Evolutionary conservation across 2,329 filamentous ascomycete species (phyloP).

Genomic region (Pleoardoris graminearum): DNA sequence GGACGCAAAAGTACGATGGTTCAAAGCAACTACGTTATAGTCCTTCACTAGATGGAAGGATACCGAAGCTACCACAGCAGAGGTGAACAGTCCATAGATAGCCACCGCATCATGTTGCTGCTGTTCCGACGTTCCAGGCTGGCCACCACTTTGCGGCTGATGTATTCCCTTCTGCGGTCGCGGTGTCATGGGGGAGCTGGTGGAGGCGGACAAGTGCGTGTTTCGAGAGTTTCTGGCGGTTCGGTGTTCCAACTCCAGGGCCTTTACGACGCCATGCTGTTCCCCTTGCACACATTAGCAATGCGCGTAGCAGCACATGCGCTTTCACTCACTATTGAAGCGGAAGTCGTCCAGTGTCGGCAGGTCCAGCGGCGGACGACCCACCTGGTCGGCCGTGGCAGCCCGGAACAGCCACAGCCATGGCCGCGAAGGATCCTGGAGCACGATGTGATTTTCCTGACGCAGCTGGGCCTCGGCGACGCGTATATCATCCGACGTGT

Average conservation of each 20-base stretch:
- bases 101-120: constrained; percentile 36
- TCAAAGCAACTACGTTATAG: constrained; percentile 38
- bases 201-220: constrained; percentile 18
- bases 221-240: constrained; percentile 28
- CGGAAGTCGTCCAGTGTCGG: constrained; percentile 35
- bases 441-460: constrained; percentile 30
- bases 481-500: constrained; percentile 31
- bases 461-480: constrained; percentile 38
- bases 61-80: constrained; percentile 42
- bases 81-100: constrained; percentile 45
- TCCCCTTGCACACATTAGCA: constrained; percentile 35
- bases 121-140: constrained; percentile 22
- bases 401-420: constrained; percentile 44
- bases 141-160: constrained; percentile 21
- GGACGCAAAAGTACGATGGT: constrained; percentile 44
- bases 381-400: constrained; percentile 26
- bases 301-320: not conserved
- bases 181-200: constrained; percentile 25
- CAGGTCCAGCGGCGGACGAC: constrained; percentile 24
- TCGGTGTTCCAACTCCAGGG: constrained; percentile 38
- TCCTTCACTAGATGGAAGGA: constrained; percentile 40
- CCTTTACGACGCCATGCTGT: constrained; percentile 39
- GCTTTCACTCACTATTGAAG: constrained; percentile 35
- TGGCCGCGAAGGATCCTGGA: constrained; percentile 34
- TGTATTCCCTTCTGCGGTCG: constrained; percentile 26